Base-by-base conservation (phyloP, 108 stramenopile species). In the Epipyxis sp. region DNA sequence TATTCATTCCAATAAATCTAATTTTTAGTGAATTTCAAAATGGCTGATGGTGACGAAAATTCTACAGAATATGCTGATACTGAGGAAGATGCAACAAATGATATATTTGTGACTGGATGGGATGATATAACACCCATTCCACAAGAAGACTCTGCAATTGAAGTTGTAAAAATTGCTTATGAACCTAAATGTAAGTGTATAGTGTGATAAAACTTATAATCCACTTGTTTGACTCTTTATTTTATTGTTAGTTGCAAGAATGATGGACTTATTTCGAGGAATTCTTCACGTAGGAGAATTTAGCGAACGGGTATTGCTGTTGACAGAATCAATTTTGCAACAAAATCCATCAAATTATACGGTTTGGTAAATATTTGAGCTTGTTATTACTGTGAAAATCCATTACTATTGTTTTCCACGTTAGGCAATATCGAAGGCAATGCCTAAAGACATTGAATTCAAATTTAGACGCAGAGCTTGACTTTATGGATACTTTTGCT, bases 321-420 rank as follows among this genome's bases (percentile, higher is more conserved):
- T 98, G 35, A 93, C 96, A 1, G 85, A 89, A 0, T 57, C 85
- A 1, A 92, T 96, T 58, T 68, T 96, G 20, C 82, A 92, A 78
- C 78, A 89, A 69, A 98, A 97, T 87, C 88, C 96, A 1, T 94
- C 95, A 41, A 96, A 96, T 86, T 98, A 98, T 76, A 98, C 98
- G 0, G 93, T 93, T 1, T 98, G 98, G 98, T 59, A 6, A 20
- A 25, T 59, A 50, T 20, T 50, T 50, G 6, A 50, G 46, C 6
- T 6, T 50, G 46, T 13, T 20, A 13, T 50, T 50, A 20, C 46
- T 50, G 20, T 50, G 46, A 13, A 20, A 6, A 13, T 13, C 46
- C 20, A 6, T 50, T 13, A 13, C 46, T 13, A 50, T 50, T 50
- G 46, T 50, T 20, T 20, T 50, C 46, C 20, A 13, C 46, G 6